Base-by-base conservation (phyloP, 2,329 filamentous ascomycete species). In the Shiraia sp. region DNA sequence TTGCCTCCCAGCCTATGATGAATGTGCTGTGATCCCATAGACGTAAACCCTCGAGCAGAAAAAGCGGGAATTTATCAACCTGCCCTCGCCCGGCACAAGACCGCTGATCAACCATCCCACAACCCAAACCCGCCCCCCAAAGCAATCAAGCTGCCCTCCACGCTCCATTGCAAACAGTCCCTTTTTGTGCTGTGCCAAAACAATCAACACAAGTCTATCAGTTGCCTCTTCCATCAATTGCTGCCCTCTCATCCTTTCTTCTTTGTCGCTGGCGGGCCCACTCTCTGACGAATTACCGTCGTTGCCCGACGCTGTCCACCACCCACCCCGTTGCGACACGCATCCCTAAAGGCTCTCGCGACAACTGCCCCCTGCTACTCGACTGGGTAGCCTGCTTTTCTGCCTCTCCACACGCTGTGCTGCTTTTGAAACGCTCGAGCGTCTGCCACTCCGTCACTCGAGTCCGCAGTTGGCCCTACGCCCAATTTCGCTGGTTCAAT, bases 1-100 rank as follows among this genome's bases (percentile, higher is more conserved):
- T 66, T 68, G 63, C 61, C 62, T 40, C 36, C 45, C 54, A 65
- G 64, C 64, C 65, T 64, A 66, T 68, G 63, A 68, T 69, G 65
- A 55, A 57, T 50, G 54, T 61, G 52, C 53, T 59, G 59, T 62
- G 60, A 56, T 52, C 46, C 61, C 53, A 59, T 57, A 56, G 55
- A 62, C 61, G 61, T 63, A 61, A 55, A 55, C 52, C 45, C 41
- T 47, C 39, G 22, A 47, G n/a, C n/a, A n/a, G n/a, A 54, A 59
- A 49, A 48, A 49, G 45, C 47, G 35, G 54, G 55, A 66, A 60
- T 65, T 67, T 67, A 67, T 59, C 61, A 63, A 53, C n/a, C n/a
- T n/a, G n/a, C n/a, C n/a, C n/a, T n/a, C n/a, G n/a, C n/a, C n/a
- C n/a, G n/a, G n/a, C n/a, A n/a, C n/a, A n/a, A n/a, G n/a, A n/a